Evolutionary conservation across 495 filamentous ascomycete species (phyloP), one percentile per base, ranked within the genome.

Genomic region (Aspergillus incahuasiensis): DNA sequence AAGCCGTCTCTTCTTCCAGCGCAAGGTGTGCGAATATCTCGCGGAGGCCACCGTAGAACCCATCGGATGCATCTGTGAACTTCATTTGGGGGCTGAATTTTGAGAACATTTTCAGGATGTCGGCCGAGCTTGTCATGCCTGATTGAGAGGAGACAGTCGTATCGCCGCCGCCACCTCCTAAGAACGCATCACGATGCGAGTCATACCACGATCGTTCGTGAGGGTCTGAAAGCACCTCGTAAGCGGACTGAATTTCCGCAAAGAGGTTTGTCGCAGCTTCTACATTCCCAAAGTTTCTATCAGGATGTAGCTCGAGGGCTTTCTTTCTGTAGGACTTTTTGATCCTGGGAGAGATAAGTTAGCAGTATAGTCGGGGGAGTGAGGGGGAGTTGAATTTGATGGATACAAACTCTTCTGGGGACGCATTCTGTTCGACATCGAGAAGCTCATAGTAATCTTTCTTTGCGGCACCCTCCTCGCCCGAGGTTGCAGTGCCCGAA

Each of bases 201-300:
- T 99, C 92, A 69, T 99, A 99, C 94, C 94, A 97, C 8, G 92
- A 86, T 44, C 95, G 84, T 68, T 99, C 94, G 67, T 97, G 92
- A 7, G 90, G 84, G 68, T 99, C 95, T 15, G 91, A 95, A 2
- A 99, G 85, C 19, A 97, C 83, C 66, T 97, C 91, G 69, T 97
- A 96, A 35, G 94, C 94, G 9, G 90, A 79, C 67, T 96, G 92
- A 21, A 97, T 80, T 61, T 94, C 91, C 42, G 92, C 91, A 67
- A 99, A 99, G 18, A 85, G 83, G 55, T 73, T 76, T 0, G 94
- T 98, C 7, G 92, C 82, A 56, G 84, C 82, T 58, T 94, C 90
- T 49, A 84, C 84, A 65, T 96, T 86, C 55, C 87, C 88, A 69
- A 85, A 89, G 70, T 99, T 99, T 58, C 92, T 87, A 68, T 99